Conservation (phyloP, 2,329 filamentous ascomycete species). For the Nemania bipapillata region DNA sequence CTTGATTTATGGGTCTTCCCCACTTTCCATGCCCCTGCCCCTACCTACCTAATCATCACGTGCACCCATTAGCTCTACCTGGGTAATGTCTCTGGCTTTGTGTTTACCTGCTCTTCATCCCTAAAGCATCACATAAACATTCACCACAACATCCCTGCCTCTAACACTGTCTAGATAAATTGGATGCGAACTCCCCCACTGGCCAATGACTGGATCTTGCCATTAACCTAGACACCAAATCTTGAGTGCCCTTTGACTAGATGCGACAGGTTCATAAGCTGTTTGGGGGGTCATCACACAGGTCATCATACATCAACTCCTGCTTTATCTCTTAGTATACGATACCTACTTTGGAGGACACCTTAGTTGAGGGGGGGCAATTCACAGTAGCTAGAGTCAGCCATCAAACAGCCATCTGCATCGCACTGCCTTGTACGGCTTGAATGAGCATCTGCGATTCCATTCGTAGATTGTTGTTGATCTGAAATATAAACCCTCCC, state of each 20-base stretch:
- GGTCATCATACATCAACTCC: conserved; percentile 23
- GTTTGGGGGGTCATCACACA: conserved; percentile 16
- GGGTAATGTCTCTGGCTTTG: conserved; percentile 5
- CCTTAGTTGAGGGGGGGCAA: conserved; percentile 22
- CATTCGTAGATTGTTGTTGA: conserved; percentile 40
- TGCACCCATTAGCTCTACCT: conserved; percentile 32
- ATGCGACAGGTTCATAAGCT: conserved; percentile 18
- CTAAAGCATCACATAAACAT: conserved; percentile 7
- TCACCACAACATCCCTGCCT: conserved; percentile 1
- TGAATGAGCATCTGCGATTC: conserved; percentile 36
- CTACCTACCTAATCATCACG: conserved; percentile 29
- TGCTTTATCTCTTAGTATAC: conserved; percentile 20
- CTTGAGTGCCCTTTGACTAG: conserved; percentile 2
- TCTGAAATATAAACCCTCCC: conserved; percentile 38
- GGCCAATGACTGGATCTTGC: neutral
- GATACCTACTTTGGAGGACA: conserved; percentile 23
- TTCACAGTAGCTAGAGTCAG: conserved; percentile 38
- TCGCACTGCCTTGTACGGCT: conserved; percentile 36
- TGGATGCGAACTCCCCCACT: neutral
- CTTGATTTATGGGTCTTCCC: conserved; percentile 6
- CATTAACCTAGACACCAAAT: neutral
- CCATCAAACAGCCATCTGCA: conserved; percentile 33
- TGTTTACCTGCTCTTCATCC: neutral
- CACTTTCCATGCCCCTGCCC: too few species aligned
- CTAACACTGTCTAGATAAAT: conserved; percentile 13